Evolutionary conservation across 805 yeast genomes (phyloP).

Genomic region (Hermanozyma aechmeae): DNA sequence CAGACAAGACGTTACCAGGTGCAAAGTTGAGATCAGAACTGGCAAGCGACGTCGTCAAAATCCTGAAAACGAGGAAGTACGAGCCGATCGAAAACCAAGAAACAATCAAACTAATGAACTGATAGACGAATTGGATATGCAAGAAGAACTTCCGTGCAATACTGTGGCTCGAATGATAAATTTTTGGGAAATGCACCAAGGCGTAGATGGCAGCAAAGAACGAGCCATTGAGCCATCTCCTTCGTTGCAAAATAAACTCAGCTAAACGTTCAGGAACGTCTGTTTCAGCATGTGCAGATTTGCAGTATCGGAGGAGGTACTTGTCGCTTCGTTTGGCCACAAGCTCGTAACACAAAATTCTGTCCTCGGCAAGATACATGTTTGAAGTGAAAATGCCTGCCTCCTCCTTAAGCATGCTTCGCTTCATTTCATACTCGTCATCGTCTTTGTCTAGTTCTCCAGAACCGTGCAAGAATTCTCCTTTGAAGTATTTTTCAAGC

Average conservation of each 20-base stretch:
- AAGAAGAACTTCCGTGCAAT: constrained; percentile 38
- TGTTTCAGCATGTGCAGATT: constrained; percentile 56
- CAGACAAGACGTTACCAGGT: constrained; percentile 40
- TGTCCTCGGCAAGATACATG: constrained; percentile 64
- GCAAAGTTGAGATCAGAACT: constrained; percentile 29
- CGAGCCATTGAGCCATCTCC: constrained; percentile 65
- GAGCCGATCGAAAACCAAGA: constrained; percentile 59
- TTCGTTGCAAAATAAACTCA: constrained; percentile 54
- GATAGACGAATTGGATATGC: constrained; percentile 49
- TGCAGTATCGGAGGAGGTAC: constrained; percentile 57
- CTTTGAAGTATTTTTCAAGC: constrained; percentile 57
- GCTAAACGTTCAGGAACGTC: constrained; percentile 58
- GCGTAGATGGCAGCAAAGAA: constrained; percentile 57
- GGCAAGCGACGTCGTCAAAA: constrained; percentile 45
- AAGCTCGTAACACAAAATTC: constrained; percentile 57
- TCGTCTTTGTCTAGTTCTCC: constrained; percentile 53
- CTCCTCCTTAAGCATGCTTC: constrained; percentile 27
- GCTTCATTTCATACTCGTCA: constrained; percentile 35
- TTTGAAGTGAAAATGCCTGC: constrained; percentile 55
- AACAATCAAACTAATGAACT: constrained; percentile 41
- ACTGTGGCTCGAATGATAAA: constrained; percentile 49
- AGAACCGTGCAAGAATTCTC: constrained; percentile 49
- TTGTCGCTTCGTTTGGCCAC: constrained; percentile 47
- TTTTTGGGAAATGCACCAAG: constrained; percentile 44
- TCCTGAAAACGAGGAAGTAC: constrained; percentile 55